Evolutionary conservation across 2,329 filamentous ascomycete genomes (phyloP).

Genomic region (Talaromyces sp.): DNA sequence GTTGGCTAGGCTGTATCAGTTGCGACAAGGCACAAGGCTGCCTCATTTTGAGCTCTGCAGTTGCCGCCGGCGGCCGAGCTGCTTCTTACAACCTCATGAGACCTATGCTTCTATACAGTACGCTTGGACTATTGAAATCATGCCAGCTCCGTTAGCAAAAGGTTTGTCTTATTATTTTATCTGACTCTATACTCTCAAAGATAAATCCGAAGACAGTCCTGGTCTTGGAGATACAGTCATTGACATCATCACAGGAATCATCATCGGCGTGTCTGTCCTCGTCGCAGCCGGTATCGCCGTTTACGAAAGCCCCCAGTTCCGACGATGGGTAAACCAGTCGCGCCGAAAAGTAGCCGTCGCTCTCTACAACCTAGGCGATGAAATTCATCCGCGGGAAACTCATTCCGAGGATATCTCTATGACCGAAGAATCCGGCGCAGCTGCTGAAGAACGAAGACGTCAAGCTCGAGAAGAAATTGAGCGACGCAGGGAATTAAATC

Average conservation of each 20-base stretch:
- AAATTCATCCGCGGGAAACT: slow-evolving; percentile 52
- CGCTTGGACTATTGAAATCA: slow-evolving; percentile 26
- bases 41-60: neutral
- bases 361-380: slow-evolving; percentile 60
- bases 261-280: slow-evolving; percentile 61
- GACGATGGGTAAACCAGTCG: slow-evolving; percentile 62
- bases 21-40: neutral
- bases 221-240: neutral
- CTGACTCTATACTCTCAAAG: too few relatives aligned
- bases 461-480: slow-evolving; percentile 47
- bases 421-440: slow-evolving; percentile 45
- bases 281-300: slow-evolving; percentile 63
- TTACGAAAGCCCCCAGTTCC: slow-evolving; percentile 63
- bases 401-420: slow-evolving; percentile 48
- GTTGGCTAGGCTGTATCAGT: neutral
- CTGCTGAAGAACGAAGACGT: slow-evolving; percentile 46
- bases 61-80: slow-evolving; percentile 9
- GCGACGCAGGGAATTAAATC: slow-evolving; percentile 43
- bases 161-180: slow-evolving; percentile 33
- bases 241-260: slow-evolving; percentile 51
- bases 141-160: slow-evolving; percentile 51
- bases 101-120: neutral
- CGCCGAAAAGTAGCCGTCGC: slow-evolving; percentile 61
- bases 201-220: neutral
- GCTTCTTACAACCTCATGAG: neutral